Evolutionary conservation across 1,139 yeast species (phyloP), one percentile per base, ranked within the genome.

Genomic region (Pichia sp.): DNA sequence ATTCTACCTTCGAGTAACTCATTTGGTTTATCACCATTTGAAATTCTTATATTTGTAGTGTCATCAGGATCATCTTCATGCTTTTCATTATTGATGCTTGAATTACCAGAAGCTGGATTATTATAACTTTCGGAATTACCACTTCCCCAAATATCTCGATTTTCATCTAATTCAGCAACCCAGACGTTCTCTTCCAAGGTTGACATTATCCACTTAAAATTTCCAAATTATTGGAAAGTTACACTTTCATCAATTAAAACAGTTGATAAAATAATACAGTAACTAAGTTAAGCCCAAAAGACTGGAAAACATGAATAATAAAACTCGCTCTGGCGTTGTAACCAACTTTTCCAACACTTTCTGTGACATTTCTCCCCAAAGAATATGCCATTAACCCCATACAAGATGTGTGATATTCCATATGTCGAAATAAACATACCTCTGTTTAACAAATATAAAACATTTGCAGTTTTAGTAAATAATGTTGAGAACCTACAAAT

Each of bases 401-500:
- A 30, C 15, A n/a, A 2, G 18, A 30, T 30, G 34, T 7, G 6
- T n/a, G 18, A n/a, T n/a, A 8, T 29, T 3, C 30, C 29, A 9
- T 49, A 49, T 36, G 43, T 46, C 41, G 43, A 46, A 20, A 44
- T 59, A 4, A 46, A 48, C 32, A 39, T 59, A n/a, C 77, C 79
- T 3, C 80, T 76, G 54, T 77, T 71, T 55, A 71, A 71, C 3
- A 57, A 65, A 2, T 60, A 59, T 49, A 54, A 53, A 13, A 58
- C 73, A 2, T 53, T 66, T 20, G 62, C 76, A 5, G 59, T 71
- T 15, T 61, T 74, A 40, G 76, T 68, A 56, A 56, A 63, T 2
- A 58, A 70, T 42, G 80, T 79, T 7, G 49, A 53, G n/a, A 79
- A 79, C 56, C 60, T 69, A 4, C 48, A 59, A 3, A 65, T 63